These are phyloP conservation scores for Vitis hybrid DNA, from an alignment of 177 flowering plant species.

Conservation along the genomic window DNA sequence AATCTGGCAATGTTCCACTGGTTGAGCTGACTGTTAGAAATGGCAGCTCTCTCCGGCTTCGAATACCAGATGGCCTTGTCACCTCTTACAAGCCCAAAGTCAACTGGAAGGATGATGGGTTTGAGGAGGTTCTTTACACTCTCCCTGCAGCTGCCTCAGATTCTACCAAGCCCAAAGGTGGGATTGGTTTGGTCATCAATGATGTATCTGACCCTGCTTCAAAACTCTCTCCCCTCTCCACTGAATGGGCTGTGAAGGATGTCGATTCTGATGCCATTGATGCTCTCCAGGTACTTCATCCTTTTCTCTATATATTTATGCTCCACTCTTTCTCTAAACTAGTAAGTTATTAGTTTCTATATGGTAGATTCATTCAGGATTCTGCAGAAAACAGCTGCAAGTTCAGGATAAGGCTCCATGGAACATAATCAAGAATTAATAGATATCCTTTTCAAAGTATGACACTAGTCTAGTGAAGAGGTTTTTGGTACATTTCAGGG, in stretches of 20 bases:
- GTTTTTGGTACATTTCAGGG: too few relatives aligned
- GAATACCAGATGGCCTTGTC: constrained; percentile 64
- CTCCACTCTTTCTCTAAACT: not conserved
- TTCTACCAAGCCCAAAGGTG: constrained; percentile 51
- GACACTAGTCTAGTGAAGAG: too few relatives aligned
- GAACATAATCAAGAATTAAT: too few relatives aligned
- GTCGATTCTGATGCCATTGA: constrained; percentile 85
- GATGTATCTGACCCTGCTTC: constrained; percentile 41
- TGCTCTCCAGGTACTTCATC: constrained; percentile 73
- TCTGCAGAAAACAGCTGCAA: too few relatives aligned
- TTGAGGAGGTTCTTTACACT: constrained; percentile 76
- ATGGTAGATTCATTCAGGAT: too few relatives aligned
- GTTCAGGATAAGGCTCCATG: not conserved
- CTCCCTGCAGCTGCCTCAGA: constrained; percentile 30
- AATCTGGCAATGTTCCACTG: constrained; percentile 31
- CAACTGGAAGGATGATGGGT: constrained; percentile 84
- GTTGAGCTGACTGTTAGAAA: constrained; percentile 78
- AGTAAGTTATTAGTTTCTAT: too few relatives aligned
- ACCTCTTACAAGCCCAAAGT: constrained; percentile 90
- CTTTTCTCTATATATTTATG: too few relatives aligned
- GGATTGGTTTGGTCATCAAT: constrained; percentile 73
- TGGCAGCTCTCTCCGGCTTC: constrained; percentile 74
- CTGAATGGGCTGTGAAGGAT: constrained; percentile 75
- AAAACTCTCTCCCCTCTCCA: constrained; percentile 26
- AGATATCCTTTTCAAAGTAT: too few relatives aligned